Percentiles rank a stretch among this genome's conserved stretches.
Conservation (phyloP, 192 early-diverging fungal species). For the Umbelopsis ramanniana region DNA sequence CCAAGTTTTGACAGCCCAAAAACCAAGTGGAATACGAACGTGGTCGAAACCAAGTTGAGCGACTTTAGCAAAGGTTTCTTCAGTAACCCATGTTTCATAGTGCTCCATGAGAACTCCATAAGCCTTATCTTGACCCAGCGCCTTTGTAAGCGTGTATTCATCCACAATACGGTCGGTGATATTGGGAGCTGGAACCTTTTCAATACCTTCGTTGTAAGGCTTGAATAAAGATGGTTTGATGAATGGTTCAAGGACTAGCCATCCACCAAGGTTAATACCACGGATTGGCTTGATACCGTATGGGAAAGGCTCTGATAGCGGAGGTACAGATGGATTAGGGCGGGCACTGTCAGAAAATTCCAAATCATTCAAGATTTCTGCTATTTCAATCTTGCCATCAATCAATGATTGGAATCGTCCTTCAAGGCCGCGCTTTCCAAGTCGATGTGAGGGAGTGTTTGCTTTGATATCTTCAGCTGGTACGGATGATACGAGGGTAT, state of each 20-base stretch:
- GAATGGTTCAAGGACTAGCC: conserved; percentile 64
- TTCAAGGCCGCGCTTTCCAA: neutral
- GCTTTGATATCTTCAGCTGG: neutral
- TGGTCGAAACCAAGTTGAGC: conserved; percentile 58
- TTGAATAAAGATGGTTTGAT: conserved; percentile 53
- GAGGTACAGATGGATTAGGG: conserved; percentile 41
- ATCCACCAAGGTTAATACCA: conserved; percentile 70
- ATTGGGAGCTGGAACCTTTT: conserved; percentile 9
- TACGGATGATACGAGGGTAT: neutral
- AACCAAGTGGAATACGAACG: conserved; percentile 68
- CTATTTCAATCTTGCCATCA: neutral
- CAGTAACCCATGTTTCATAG: conserved; percentile 61
- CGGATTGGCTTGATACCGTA: conserved; percentile 50
- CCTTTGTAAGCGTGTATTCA: conserved; percentile 61
- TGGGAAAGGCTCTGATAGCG: conserved; percentile 41
- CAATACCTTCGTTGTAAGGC: conserved; percentile 33
- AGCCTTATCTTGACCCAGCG: conserved; percentile 53
- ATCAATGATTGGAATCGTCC: neutral
- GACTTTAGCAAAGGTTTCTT: conserved; percentile 53
- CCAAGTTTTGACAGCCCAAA: conserved; percentile 62
- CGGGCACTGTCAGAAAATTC: neutral
- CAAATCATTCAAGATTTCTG: conserved; percentile 2
- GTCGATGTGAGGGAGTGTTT: neutral
- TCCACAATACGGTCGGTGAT: conserved; percentile 48
- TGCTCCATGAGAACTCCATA: conserved; percentile 48